A percentile compares a stretch with the other conserved stretches of the same genome.
These are phyloP conservation scores for Fomes fomentarius DNA, from an alignment of 1,284 basidiomycete genomes.

Conservation along the genomic window DNA sequence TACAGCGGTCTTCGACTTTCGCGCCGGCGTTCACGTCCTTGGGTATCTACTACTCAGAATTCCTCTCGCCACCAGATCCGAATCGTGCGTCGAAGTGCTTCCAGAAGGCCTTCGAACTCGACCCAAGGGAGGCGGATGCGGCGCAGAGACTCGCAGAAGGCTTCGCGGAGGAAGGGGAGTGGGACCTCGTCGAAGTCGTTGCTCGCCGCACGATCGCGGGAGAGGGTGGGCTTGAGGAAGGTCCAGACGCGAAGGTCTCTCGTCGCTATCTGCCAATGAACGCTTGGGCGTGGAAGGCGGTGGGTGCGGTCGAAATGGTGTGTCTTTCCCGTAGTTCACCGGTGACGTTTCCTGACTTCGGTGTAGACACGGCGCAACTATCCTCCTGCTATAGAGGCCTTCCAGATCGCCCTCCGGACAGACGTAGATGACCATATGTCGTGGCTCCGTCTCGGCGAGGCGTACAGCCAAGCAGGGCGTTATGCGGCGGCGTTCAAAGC, in stretches of 20 bases:
- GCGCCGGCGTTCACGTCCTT: conserved; percentile 95
- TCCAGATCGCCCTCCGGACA: conserved; percentile 88
- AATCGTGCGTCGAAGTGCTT: conserved; percentile 94
- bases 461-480: conserved; percentile 87
- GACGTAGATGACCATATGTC: conserved; percentile 77
- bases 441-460: conserved; percentile 93
- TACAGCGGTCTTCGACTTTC: conserved; percentile 79
- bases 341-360: not conserved
- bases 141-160: conserved; percentile 85
- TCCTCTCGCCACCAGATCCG: conserved; percentile 74
- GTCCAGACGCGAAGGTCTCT: conserved; percentile 49
- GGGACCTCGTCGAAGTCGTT: conserved; percentile 95
- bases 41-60: conserved; percentile 87
- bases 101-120: conserved; percentile 98
- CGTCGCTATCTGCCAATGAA: conserved; percentile 76
- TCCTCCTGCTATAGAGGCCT: conserved; percentile 79
- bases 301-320: conserved; percentile 92
- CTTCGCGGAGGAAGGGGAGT: conserved; percentile 92
- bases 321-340: conserved; percentile 31
- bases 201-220: conserved; percentile 92
- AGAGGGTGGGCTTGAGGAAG: conserved; percentile 79
- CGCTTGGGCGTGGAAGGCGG: conserved; percentile 98
- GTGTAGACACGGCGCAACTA: conserved; percentile 76
- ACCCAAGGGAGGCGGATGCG: conserved; percentile 86
- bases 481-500: conserved; percentile 92